A percentile compares a stretch with the other conserved stretches of the same genome.
Evolutionary conservation across 2,329 filamentous ascomycete genomes (phyloP).

Genomic region (Fusarium pseudoanthophilum): DNA sequence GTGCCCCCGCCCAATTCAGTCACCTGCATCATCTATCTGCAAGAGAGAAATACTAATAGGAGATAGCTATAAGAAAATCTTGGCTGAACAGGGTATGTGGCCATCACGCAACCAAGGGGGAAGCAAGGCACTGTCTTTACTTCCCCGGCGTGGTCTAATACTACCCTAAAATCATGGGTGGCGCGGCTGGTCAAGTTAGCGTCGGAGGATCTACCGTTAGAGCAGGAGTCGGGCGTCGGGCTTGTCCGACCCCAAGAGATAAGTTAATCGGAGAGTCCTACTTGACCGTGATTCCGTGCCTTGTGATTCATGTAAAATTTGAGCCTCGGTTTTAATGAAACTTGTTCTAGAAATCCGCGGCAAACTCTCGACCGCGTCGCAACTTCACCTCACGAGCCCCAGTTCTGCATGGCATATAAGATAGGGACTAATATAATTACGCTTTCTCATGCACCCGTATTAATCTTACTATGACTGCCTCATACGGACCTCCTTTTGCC

Average conservation of each 20-base stretch:
- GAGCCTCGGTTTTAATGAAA: neutral
- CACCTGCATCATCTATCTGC: neutral
- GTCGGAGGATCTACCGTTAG: neutral
- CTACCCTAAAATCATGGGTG: neutral
- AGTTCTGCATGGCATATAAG: neutral
- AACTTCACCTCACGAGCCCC: neutral
- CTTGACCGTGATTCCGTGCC: neutral
- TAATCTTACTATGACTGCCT: rapidly evolving
- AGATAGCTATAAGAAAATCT: neutral
- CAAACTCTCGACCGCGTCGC: rapidly evolving
- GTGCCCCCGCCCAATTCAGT: neutral
- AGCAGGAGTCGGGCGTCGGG: neutral
- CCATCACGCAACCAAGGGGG: neutral
- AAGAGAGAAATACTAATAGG: neutral
- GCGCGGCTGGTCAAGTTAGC: neutral
- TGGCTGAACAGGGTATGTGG: neutral
- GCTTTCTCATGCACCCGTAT: rapidly evolving
- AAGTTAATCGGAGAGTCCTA: neutral
- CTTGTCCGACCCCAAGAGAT: neutral
- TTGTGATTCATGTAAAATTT: too few relatives aligned
- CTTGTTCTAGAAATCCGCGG: rapidly evolving
- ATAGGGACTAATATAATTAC: rapidly evolving
- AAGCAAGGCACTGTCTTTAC: neutral
- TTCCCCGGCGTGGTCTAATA: neutral
- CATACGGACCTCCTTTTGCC: rapidly evolving